Evolutionary conservation across 371 early-diverging fungal species (phyloP), one percentile per base, ranked within the genome.

Genomic region (Dinochytrium kinnereticum): DNA sequence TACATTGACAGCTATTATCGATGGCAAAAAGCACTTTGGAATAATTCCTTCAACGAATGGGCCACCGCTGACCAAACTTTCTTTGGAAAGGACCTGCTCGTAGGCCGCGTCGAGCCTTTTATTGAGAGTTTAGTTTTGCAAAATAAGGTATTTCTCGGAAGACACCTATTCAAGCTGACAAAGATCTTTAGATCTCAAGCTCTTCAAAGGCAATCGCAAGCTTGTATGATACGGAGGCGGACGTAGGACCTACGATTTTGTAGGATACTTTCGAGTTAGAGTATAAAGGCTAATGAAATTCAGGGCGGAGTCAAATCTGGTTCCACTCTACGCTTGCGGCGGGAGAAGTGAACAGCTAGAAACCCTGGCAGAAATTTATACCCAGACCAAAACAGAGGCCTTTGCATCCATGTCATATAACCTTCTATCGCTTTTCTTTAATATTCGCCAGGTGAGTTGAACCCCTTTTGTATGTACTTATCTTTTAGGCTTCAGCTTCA

Each of bases 11-110:
- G 30, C 24, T 28, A 61, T 7, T 34, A 61, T 26, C 30, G 37
- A 5, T 61, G 61, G 61, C 19, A 21, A 33, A 61, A 61, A 24
- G 61, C 36, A 15, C 24, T 61, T 10, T 61, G 61, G 61, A 31
- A 61, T 3, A 61, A 34, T 26, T 34, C 36, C 10, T 34, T 53
- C 24, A n/a, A n/a, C 26, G 55, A 15, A 24, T 53, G 55, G 55
- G 26, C 10, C 26, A 5, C 55, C 55, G 26, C n/a, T n/a, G 55
- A 26, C 13, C 55, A 5, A 5, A 26, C n/a, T 5, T n/a, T n/a
- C 26, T n/a, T 5, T 24, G 13, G 13, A 13, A 53, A 26, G 24
- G n/a, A 26, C 24, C 26, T 26, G 5, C 55, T 53, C 5, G 17
- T 53, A 15, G 55, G 55, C 13, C n/a, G 26, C 55, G 26, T 53